Base-by-base conservation (phyloP, 2,329 filamentous ascomycete genomes). In the Cladosporium oxysporum region DNA sequence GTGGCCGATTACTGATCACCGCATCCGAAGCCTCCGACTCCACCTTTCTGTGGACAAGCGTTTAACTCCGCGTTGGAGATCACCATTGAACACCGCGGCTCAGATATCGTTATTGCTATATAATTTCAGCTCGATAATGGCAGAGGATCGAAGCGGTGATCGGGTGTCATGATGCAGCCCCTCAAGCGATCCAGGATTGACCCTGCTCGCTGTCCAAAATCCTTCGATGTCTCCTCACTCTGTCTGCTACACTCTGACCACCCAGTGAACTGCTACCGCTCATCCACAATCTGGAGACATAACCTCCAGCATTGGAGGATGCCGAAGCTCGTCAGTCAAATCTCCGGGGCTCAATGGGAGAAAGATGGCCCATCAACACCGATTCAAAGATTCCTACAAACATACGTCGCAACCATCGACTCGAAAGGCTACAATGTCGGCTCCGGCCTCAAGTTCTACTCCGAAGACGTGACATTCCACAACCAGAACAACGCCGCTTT, bases 391-490 rank as follows among this genome's bases (percentile, higher is more conserved):
- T 50, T 50, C 21, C 14, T 50, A 4, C 21, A 50, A 3, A 21
- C 26, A 18, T 50, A 26, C 21, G 47, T 50, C 47, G n/a, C 21
- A 1, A 50, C 47, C 14, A 21, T 50, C 47, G 47, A 50, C 47
- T 50, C 47, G 8, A 50, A 50, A 50, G 47, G 47, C 47, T 50
- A 50, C 47, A 12, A 50, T 21, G 47, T 26, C 47, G 47, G 47
- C 47, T 50, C 47, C 21, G 47, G 47, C 47, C 47, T 50, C 47
- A 50, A 26, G 23, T 50, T 50, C 47, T 50, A 50, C 47, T 50
- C 47, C 21, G 21, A 21, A 14, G 23, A 21, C 21, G 47, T 50
- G 21, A 50, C 23, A 10, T 50, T 50, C 21, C 47, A 50, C 47
- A 50, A 50, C 47, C 47, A 50, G 23, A 50, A 50, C 47, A 26